These are phyloP conservation scores for Cordyceps cateniannulata DNA, from an alignment of 2,329 filamentous ascomycete species.

Conservation along the genomic window DNA sequence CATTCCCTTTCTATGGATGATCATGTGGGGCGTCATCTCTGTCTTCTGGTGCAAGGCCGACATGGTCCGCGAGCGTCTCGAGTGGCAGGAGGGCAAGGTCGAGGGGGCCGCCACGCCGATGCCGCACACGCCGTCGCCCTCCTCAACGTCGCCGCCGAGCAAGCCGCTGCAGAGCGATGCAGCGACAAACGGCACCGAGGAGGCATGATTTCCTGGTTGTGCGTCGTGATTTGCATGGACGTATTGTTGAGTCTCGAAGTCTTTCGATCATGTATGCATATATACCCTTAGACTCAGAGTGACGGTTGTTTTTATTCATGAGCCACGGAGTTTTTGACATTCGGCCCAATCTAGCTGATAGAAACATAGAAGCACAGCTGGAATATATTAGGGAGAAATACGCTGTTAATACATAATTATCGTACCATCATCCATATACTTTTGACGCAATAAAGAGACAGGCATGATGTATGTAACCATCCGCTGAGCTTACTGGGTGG, in stretches of 20 bases:
- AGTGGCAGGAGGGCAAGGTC: slow-evolving; percentile 26
- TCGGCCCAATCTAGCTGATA: neutral
- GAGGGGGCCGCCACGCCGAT: neutral
- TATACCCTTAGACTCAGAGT: neutral
- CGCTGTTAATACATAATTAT: neutral
- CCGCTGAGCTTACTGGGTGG: too few relatives aligned
- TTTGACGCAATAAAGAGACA: too few relatives aligned
- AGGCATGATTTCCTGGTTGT: neutral
- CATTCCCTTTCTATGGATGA: slow-evolving; percentile 32
- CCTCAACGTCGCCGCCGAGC: neutral
- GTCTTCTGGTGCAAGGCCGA: slow-evolving; percentile 31
- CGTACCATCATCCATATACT: too few relatives aligned
- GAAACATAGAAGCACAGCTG: neutral
- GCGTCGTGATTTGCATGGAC: neutral
- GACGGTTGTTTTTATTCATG: neutral
- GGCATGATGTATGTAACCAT: too few relatives aligned
- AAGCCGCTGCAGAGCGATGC: neutral
- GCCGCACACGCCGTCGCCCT: neutral
- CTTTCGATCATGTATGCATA: neutral
- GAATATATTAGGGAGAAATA: neutral
- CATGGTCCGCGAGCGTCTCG: slow-evolving; percentile 30
- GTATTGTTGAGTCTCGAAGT: neutral
- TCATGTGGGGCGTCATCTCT: slow-evolving; percentile 28
- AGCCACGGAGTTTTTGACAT: neutral
- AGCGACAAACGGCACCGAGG: neutral